phyloP scores from a whole-genome alignment of 2,329 filamentous ascomycete genomes.

The Apiospora sp. region DNA sequence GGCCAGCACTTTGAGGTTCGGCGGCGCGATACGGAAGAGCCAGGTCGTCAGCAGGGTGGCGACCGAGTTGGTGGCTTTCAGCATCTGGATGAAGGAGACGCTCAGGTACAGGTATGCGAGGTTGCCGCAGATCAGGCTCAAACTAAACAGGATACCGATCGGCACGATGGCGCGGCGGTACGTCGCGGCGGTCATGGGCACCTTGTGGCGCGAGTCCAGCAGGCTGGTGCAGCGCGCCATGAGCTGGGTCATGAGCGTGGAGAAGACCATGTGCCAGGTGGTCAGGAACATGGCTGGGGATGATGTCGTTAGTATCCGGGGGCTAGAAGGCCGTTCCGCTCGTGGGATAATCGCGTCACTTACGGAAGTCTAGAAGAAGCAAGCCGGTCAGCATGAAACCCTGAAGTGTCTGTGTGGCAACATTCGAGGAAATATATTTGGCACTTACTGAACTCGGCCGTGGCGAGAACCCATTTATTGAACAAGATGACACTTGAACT shows the following conservation, averaged over 20 bases:
- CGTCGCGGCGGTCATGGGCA: slow-evolving; percentile 68
- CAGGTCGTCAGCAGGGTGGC: slow-evolving; percentile 72
- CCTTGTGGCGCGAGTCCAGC: slow-evolving; percentile 69
- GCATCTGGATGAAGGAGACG: slow-evolving; percentile 76
- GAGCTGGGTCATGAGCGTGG: slow-evolving; percentile 71
- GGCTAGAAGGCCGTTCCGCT: not conserved
- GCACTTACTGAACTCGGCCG: slow-evolving; percentile 75
- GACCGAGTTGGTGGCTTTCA: slow-evolving; percentile 74
- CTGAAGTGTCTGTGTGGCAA: too few relatives aligned
- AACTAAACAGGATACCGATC: slow-evolving; percentile 72
- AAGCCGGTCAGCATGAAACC: slow-evolving; percentile 20
- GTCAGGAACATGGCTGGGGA: slow-evolving; percentile 63
- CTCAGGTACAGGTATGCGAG: slow-evolving; percentile 73
- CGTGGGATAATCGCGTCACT: slow-evolving; percentile 25
- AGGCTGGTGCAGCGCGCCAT: slow-evolving; percentile 70
- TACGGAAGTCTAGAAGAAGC: slow-evolving; percentile 35
- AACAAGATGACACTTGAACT: slow-evolving; percentile 89
- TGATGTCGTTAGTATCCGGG: not conserved
- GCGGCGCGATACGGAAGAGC: slow-evolving; percentile 61
- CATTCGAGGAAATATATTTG: too few relatives aligned
- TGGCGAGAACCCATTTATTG: slow-evolving; percentile 90
- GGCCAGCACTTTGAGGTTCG: slow-evolving; percentile 54
- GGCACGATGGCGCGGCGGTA: slow-evolving; percentile 70
- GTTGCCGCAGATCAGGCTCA: slow-evolving; percentile 73
- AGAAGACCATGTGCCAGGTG: slow-evolving; percentile 74